These are phyloP conservation scores for Neospora caninum DNA, from an alignment of 169 alveolate species.

Conservation along the genomic window DNA sequence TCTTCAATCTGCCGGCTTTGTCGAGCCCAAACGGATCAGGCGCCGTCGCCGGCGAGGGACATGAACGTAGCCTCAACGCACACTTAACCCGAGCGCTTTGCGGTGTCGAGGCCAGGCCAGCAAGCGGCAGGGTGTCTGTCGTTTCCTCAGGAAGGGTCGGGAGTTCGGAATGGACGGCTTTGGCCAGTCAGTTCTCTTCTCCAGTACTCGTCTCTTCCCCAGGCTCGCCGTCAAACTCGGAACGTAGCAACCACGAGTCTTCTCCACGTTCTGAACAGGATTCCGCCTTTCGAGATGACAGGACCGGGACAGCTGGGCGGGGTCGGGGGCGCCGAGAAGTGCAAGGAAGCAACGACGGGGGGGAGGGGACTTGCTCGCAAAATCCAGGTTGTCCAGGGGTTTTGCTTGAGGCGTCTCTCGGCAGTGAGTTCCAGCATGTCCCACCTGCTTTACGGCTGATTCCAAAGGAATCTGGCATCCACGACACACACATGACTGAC, in stretches of 20 bases:
- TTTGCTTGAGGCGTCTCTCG: neutral
- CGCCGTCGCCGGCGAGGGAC: neutral
- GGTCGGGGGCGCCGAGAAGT: neutral
- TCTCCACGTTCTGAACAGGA: neutral
- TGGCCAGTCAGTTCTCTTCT: conserved; percentile 14
- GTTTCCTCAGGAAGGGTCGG: conserved; percentile 4
- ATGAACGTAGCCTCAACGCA: neutral
- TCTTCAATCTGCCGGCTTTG: neutral
- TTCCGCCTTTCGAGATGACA: neutral
- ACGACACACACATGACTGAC: neutral
- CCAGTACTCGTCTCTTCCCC: conserved; percentile 18
- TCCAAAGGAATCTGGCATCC: neutral
- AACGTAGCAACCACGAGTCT: neutral
- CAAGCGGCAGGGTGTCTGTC: neutral
- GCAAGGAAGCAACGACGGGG: neutral
- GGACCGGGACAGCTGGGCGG: neutral
- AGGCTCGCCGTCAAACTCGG: neutral
- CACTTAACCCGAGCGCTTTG: neutral
- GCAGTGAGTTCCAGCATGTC: neutral
- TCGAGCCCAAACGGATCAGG: neutral
- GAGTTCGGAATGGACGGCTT: neutral
- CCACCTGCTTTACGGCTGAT: neutral
- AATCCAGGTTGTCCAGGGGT: neutral
- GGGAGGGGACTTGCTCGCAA: neutral
- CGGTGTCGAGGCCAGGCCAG: neutral